Conservation (phyloP, 805 yeast species). For the Ogataea methylovora region DNA sequence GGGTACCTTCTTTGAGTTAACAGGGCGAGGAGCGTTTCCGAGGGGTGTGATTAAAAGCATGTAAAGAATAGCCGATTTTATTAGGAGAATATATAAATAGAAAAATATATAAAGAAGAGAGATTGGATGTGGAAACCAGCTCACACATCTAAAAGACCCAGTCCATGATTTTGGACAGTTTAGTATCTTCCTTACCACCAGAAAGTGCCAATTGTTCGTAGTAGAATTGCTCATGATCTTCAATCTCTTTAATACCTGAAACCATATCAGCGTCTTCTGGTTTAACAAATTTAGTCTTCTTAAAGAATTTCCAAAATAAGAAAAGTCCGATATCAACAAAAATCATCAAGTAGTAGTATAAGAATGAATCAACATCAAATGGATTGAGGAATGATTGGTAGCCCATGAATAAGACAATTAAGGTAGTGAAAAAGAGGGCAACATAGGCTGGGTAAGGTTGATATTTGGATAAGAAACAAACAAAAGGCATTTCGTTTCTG, state of each 20-base stretch:
- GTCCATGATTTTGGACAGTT: too few species aligned
- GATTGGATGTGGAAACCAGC: too few species aligned
- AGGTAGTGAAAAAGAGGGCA: conserved; percentile 22
- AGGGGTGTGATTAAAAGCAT: too few species aligned
- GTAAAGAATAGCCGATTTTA: too few species aligned
- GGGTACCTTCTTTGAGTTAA: too few species aligned
- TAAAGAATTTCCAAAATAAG: conserved; percentile 29
- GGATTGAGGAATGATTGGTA: conserved; percentile 31
- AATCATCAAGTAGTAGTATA: conserved; percentile 36
- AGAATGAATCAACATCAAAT: conserved; percentile 32
- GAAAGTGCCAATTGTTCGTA: too few species aligned
- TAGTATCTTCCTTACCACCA: too few species aligned
- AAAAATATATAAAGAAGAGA: too few species aligned
- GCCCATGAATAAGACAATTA: conserved; percentile 32
- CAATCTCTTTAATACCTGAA: conserved; percentile 39
- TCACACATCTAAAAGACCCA: too few species aligned
- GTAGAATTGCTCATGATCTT: conserved; percentile 35
- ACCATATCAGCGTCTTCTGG: conserved; percentile 40
- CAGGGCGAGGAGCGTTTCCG: too few species aligned
- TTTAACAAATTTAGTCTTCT: conserved; percentile 29
- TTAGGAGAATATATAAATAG: too few species aligned
- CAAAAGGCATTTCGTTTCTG: conserved; percentile 36
- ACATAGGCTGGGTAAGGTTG: conserved; percentile 25
- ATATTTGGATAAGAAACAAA: conserved; percentile 39
- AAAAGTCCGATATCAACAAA: conserved; percentile 31